Evolutionary conservation across 345 rosid genomes (phyloP).

Genomic region (Arabidopsis suecica): DNA sequence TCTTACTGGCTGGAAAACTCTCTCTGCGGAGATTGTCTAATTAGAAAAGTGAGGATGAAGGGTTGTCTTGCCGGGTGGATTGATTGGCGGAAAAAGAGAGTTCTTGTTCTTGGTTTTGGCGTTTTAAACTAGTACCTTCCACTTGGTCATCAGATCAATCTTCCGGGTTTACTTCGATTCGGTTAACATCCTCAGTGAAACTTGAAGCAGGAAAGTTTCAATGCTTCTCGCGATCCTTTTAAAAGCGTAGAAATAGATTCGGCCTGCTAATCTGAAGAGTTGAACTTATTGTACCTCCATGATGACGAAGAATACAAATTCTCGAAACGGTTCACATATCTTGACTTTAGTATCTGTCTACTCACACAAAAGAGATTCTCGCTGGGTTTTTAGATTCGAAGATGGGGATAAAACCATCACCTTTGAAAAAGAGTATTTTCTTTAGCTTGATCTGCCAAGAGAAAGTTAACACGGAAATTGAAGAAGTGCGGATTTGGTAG

Average conservation of each 20-base stretch:
- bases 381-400: constrained; percentile 46
- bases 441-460: constrained; percentile 50
- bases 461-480: constrained; percentile 57
- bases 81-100: constrained; percentile 66
- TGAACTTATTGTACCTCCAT: constrained; percentile 47
- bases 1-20: constrained; percentile 52
- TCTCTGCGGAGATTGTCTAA: constrained; percentile 59
- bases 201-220: constrained; percentile 57
- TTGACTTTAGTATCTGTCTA: constrained; percentile 56
- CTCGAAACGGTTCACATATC: constrained; percentile 52
- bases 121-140: constrained; percentile 51
- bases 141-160: constrained; percentile 48
- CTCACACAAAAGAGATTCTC: constrained; percentile 55
- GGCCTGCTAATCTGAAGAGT: constrained; percentile 23
- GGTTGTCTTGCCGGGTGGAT: constrained; percentile 60
- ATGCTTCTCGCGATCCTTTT: constrained; percentile 46
- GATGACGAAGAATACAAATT: constrained; percentile 54
- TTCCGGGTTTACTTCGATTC: constrained; percentile 66
- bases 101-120: constrained; percentile 61
- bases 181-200: constrained; percentile 69
- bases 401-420: constrained; percentile 38
- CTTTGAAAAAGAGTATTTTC: constrained; percentile 29
- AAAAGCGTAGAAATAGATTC: constrained; percentile 43
- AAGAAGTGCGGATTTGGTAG: constrained; percentile 50
- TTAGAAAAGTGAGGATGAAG: constrained; percentile 51